Base-by-base conservation (phyloP, 1,139 yeast species). In the Suhomyces guaymorum region DNA sequence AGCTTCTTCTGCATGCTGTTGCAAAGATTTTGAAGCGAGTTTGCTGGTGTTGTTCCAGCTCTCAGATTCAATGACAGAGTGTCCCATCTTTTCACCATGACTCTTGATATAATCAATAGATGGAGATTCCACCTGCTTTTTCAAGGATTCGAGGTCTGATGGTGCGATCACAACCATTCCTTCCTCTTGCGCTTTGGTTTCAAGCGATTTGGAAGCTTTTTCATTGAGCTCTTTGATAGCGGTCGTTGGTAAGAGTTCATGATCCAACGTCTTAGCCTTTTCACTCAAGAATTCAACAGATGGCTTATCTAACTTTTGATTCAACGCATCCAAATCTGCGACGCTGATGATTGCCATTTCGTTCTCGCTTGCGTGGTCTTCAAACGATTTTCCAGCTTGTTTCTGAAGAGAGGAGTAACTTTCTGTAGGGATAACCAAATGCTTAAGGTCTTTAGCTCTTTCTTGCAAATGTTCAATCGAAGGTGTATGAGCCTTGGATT, bases 71-170 rank as follows among this genome's bases (percentile, higher is more conserved):
- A 33, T 14, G 11, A 38, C 25, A 7, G 14, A 16, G 23, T 21
- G 29, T 9, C 35, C 39, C 11, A 32, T 17, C 41, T 12, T 52
- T 49, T 11, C 42, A 33, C 33, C 65, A 33, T 59, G 58, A 13
- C 49, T 49, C 3, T 45, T 39, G n/a, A 70, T 29, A 31, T 54
- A 58, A 0, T 57, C 57, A 6, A 56, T 15, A 6, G 52, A 32
- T 4, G 75, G 74, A 4, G 42, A 55, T 54, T 60, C 57, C 6
- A 64, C 62, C 28, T 48, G 51, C 10, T 57, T 35, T 12, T 57
- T 46, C 42, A 66, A 49, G 5, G 50, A 52, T 25, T 63, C 62
- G 34, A 59, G 61, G 24, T 61, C 66, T 5, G 43, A 42, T 20
- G 22, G 28, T 15, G 46, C 28, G 4, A 63, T 19, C 2, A 58